A percentile compares a stretch with the other conserved stretches of the same genome.
Conservation (phyloP, 1,284 basidiomycete species). For the Cryptococcus sp. region DNA sequence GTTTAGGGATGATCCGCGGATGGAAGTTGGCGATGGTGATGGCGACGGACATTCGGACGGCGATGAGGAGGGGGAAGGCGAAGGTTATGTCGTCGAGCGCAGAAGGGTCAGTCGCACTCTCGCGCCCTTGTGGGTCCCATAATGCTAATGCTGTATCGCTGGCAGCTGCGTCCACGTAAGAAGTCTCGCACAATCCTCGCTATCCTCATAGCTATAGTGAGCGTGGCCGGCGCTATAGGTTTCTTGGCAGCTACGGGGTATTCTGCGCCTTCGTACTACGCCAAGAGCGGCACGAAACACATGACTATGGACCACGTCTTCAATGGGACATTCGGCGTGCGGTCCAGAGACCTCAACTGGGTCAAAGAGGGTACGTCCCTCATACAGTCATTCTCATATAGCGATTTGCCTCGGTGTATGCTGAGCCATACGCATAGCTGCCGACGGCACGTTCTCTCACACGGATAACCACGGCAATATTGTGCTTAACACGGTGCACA, state of each 20-base stretch:
- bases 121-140: not conserved
- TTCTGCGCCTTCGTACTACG: constrained; percentile 40
- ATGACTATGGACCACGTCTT: constrained; percentile 85
- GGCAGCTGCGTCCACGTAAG: constrained; percentile 37
- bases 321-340: constrained; percentile 75
- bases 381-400: not conserved
- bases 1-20: constrained; percentile 36
- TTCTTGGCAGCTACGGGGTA: constrained; percentile 46
- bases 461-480: constrained; percentile 63
- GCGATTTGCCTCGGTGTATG: not conserved
- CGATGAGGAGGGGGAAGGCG: constrained; percentile 24
- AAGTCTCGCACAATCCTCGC: constrained; percentile 47
- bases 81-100: constrained; percentile 37
- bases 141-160: not conserved
- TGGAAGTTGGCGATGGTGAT: constrained; percentile 36
- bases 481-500: constrained; percentile 71
- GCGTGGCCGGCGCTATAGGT: constrained; percentile 43
- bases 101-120: constrained; percentile 25
- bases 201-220: constrained; percentile 41
- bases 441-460: constrained; percentile 85
- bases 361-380: constrained; percentile 73
- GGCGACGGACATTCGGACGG: constrained; percentile 6
- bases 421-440: constrained; percentile 52
- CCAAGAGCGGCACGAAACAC: constrained; percentile 62
- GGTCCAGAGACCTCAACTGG: constrained; percentile 66